These are phyloP conservation scores for Penicillium verhagenii DNA, from an alignment of 495 filamentous ascomycete species.

Conservation along the genomic window DNA sequence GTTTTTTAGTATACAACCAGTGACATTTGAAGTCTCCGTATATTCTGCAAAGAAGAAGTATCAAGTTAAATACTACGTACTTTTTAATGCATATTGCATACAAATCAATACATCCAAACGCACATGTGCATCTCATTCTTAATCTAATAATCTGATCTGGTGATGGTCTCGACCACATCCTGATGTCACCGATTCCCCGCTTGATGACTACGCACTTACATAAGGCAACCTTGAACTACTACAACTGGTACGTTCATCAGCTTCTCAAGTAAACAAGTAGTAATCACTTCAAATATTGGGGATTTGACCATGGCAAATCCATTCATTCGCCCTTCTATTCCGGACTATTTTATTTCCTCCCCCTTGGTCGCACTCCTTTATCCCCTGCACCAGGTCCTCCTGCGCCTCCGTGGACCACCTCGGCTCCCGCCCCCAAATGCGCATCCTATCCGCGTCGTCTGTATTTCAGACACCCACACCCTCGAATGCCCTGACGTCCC, in stretches of 20 bases:
- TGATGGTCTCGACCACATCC: slow-evolving; percentile 6
- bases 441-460: slow-evolving; percentile 71
- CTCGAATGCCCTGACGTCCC: slow-evolving; percentile 62
- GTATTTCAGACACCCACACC: slow-evolving; percentile 87
- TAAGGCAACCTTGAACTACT: no score
- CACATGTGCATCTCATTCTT: no score
- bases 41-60: no score
- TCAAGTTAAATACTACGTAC: no score
- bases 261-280: background rate
- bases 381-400: slow-evolving; percentile 59
- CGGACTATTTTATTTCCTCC: slow-evolving; percentile 48
- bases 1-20: no score
- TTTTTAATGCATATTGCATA: no score
- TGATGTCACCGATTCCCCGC: slow-evolving; percentile 13
- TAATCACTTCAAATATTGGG: no score
- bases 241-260: no score
- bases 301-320: slow-evolving; percentile 46
- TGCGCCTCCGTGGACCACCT: slow-evolving; percentile 61
- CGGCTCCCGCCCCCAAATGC: slow-evolving; percentile 49
- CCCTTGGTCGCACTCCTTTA: slow-evolving; percentile 49
- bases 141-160: background rate
- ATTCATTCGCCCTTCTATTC: slow-evolving; percentile 47
- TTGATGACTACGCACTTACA: background rate
- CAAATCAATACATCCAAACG: no score
- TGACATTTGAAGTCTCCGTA: no score